Percentiles rank a stretch among this genome's conserved stretches.
Evolutionary conservation across 2,329 filamentous ascomycete genomes (phyloP).

Genomic region (Cladobotryum protrusum): DNA sequence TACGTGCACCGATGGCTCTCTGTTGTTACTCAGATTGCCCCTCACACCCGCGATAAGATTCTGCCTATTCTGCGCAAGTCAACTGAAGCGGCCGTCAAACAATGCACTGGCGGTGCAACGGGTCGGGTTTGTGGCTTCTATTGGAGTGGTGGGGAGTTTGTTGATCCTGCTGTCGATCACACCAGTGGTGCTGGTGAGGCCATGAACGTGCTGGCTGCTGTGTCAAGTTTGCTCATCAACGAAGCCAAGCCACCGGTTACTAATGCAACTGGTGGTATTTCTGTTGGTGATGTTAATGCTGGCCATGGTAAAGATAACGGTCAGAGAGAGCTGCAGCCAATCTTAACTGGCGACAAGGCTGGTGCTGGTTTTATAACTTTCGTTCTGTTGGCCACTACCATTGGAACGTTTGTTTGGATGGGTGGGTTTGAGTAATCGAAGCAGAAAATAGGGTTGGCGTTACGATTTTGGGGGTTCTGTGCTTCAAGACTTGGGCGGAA

Average conservation of each 20-base stretch:
- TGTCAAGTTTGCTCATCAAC: constrained; percentile 43
- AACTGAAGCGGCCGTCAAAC: constrained; percentile 51
- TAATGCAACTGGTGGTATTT: constrained; percentile 45
- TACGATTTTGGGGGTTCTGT: too few species aligned
- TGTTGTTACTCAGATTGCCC: constrained; percentile 55
- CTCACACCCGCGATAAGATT: constrained; percentile 49
- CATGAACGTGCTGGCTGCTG: constrained; percentile 51
- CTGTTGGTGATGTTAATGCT: constrained; percentile 35
- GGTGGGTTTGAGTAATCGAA: constrained; percentile 25
- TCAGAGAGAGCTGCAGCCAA: constrained; percentile 19
- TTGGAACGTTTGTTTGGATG: constrained; percentile 47
- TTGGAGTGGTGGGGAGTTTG: constrained; percentile 46
- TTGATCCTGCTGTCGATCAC: constrained; percentile 43
- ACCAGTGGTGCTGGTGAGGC: constrained; percentile 53
- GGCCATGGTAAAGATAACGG: constrained; percentile 29
- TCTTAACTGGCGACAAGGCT: constrained; percentile 40
- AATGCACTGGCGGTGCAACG: constrained; percentile 54
- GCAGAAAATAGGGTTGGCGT: neutral
- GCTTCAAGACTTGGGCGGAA: too few species aligned
- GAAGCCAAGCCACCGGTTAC: constrained; percentile 37
- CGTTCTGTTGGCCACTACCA: constrained; percentile 33
- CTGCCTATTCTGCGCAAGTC: constrained; percentile 52
- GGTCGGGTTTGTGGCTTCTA: constrained; percentile 58
- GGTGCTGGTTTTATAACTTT: constrained; percentile 45
- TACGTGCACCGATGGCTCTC: constrained; percentile 62